Evolutionary conservation across 164 flowering plant genomes (phyloP).

Genomic region (Akebia trifoliata): DNA sequence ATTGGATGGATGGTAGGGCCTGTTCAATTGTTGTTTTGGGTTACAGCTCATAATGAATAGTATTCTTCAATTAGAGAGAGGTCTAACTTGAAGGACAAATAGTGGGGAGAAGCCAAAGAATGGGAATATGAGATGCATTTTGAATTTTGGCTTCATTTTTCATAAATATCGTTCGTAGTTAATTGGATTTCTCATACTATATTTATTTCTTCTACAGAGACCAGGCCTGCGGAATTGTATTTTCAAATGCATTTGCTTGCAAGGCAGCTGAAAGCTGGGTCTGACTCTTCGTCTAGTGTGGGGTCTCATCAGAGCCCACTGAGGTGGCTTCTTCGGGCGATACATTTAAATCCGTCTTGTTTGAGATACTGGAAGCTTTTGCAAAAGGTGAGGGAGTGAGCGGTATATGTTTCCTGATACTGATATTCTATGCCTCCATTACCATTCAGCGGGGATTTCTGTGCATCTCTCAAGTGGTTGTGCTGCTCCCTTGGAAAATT

Average conservation of each 20-base stretch:
- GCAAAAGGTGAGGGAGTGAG: conserved; percentile 28
- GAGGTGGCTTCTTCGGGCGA: conserved; percentile 67
- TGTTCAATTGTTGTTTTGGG: no score
- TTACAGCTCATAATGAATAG: no score
- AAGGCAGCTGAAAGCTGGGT: conserved; percentile 26
- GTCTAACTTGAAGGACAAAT: no score
- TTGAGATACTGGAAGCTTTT: conserved; percentile 78
- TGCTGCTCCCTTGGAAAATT: neutral
- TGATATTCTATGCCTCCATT: neutral
- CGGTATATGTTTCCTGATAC: neutral
- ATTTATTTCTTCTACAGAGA: conserved; percentile 36
- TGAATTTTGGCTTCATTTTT: neutral
- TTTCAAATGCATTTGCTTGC: conserved; percentile 90
- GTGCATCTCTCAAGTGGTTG: neutral
- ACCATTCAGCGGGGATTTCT: neutral
- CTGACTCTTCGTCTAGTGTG: conserved; percentile 23
- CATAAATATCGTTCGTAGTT: neutral
- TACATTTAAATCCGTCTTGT: conserved; percentile 88
- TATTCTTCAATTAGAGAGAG: no score
- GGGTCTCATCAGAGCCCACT: conserved; percentile 37
- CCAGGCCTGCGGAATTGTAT: conserved; percentile 74
- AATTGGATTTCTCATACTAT: conserved; percentile 8
- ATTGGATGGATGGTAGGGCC: neutral
- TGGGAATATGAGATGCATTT: neutral
- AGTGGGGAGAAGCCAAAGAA: neutral